Evolutionary conservation across 441 rosid species (phyloP).

Genomic region (Capsella rubella): DNA sequence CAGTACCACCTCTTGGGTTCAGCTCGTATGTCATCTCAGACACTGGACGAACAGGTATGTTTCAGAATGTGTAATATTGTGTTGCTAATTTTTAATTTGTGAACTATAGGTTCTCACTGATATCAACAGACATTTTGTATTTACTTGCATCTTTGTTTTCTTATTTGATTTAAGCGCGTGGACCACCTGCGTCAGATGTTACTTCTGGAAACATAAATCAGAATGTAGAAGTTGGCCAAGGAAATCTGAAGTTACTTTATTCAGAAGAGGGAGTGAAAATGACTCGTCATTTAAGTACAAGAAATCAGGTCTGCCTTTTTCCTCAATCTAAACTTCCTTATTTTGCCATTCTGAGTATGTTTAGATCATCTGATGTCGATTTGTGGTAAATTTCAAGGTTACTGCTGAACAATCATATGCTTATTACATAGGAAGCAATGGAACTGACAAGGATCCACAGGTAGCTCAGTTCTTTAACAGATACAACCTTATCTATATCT

Average conservation of each 20-base stretch:
- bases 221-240: constrained; percentile 61
- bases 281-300: constrained; percentile 52
- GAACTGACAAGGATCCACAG: constrained; percentile 76
- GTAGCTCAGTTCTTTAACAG: constrained; percentile 45
- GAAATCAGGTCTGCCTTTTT: constrained; percentile 48
- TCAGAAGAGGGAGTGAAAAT: constrained; percentile 61
- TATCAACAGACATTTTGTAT: constrained; percentile 19
- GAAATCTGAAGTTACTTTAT: constrained; percentile 59
- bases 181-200: constrained; percentile 47
- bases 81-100: not conserved
- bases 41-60: constrained; percentile 66
- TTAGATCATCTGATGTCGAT: constrained; percentile 29
- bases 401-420: constrained; percentile 59
- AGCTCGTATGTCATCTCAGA: constrained; percentile 64
- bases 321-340: constrained; percentile 4
- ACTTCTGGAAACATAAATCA: constrained; percentile 47
- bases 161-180: constrained; percentile 45
- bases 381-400: constrained; percentile 49
- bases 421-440: constrained; percentile 69
- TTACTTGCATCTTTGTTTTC: constrained; percentile 36
- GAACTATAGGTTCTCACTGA: constrained; percentile 26
- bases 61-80: constrained; percentile 18
- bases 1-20: constrained; percentile 81
- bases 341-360: constrained; percentile 19
- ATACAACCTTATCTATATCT: constrained; percentile 16